Conservation (phyloP, 2,329 filamentous ascomycete genomes). For the Uncinocarpus reesii region DNA sequence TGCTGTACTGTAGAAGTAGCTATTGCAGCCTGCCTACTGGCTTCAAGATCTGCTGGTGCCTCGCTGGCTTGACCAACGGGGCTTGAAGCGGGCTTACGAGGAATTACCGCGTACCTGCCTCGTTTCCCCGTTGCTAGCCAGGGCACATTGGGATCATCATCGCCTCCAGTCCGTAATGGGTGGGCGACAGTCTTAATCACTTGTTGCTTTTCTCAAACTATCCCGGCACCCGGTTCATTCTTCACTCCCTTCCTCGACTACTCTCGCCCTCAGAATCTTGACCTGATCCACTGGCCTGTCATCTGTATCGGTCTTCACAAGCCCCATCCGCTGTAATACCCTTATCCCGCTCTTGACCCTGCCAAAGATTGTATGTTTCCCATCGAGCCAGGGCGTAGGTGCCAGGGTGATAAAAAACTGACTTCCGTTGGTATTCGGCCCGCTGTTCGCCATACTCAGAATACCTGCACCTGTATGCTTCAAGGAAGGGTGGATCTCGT, state of each 20-base stretch:
- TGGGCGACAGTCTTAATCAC: constrained; percentile 13
- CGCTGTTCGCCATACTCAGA: constrained; percentile 93
- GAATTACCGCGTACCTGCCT: not conserved
- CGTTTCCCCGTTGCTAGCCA: too few species aligned
- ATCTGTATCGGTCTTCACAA: constrained; percentile 71
- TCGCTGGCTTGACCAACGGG: too few species aligned
- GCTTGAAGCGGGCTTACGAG: too few species aligned
- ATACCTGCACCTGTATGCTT: constrained; percentile 90
- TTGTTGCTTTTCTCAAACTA: not conserved
- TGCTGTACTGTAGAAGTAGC: not conserved
- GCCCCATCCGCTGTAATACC: constrained; percentile 75
- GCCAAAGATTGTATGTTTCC: constrained; percentile 95
- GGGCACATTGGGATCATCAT: too few species aligned
- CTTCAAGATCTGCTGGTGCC: too few species aligned
- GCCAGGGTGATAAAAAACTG: constrained; percentile 96
- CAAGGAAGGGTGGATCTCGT: constrained; percentile 69
- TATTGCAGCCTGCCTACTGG: too few species aligned
- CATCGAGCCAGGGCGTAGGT: constrained; percentile 90
- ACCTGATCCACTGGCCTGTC: constrained; percentile 75
- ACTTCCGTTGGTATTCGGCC: constrained; percentile 83
- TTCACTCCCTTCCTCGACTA: constrained; percentile 56
- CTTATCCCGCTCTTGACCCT: constrained; percentile 73
- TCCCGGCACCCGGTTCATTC: constrained; percentile 21
- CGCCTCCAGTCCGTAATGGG: too few species aligned
- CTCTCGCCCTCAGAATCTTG: constrained; percentile 61